Percentiles rank a stretch among this genome's conserved stretches.
Evolutionary conservation across 306 rosid species (phyloP).

Genomic region (Sechiopsis laciniata): DNA sequence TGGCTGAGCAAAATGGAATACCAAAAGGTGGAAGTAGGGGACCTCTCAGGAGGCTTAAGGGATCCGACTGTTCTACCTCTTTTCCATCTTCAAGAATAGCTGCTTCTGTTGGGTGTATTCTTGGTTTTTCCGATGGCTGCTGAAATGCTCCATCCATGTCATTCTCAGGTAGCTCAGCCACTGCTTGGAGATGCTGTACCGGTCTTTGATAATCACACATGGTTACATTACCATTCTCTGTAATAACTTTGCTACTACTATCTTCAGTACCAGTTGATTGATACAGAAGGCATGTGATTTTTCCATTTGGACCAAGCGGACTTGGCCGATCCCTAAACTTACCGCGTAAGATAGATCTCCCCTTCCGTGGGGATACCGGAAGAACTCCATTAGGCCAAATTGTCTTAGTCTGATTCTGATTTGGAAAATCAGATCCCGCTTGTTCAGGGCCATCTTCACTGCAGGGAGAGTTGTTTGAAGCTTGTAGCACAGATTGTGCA

Average conservation of each 20-base stretch:
- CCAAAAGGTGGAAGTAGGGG: slow-evolving; percentile 88
- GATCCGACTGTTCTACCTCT: slow-evolving; percentile 54
- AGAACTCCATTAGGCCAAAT: slow-evolving; percentile 81
- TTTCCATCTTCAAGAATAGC: slow-evolving; percentile 51
- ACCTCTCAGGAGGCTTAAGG: slow-evolving; percentile 46
- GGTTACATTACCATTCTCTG: slow-evolving; percentile 64
- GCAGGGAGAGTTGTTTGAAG: slow-evolving; percentile 50
- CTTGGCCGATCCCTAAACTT: slow-evolving; percentile 86
- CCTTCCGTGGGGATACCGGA: slow-evolving; percentile 64
- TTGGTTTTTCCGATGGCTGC: slow-evolving; percentile 51
- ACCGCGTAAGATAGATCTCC: slow-evolving; percentile 60
- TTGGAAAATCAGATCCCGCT: slow-evolving; percentile 40
- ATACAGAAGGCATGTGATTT: slow-evolving; percentile 50
- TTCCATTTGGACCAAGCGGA: slow-evolving; percentile 95
- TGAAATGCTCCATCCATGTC: slow-evolving; percentile 45
- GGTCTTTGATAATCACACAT: slow-evolving; percentile 84
- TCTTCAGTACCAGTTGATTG: slow-evolving; percentile 57
- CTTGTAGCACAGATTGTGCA: slow-evolving; percentile 46
- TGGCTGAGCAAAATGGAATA: slow-evolving; percentile 77
- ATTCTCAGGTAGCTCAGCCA: slow-evolving; percentile 68
- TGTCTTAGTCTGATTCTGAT: slow-evolving; percentile 54
- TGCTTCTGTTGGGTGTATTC: slow-evolving; percentile 42
- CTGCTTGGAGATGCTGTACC: slow-evolving; percentile 63
- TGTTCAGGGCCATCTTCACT: slow-evolving; percentile 78
- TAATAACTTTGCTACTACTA: slow-evolving; percentile 45